These are phyloP conservation scores for Colletotrichum sp. DNA, from an alignment of 2,329 filamentous ascomycete genomes.

Conservation along the genomic window DNA sequence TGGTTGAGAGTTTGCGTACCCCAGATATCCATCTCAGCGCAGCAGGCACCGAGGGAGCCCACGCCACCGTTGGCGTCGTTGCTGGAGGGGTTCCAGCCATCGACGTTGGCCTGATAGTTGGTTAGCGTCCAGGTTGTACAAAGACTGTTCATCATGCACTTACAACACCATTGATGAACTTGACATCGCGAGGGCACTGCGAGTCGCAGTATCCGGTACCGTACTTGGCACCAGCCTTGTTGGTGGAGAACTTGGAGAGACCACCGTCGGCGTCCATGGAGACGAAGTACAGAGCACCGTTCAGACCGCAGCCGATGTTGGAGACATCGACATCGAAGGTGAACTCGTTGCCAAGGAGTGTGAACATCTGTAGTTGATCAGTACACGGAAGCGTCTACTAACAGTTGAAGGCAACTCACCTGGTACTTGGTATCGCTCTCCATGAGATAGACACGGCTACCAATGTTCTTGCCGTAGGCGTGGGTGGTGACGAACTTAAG, in stretches of 20 bases:
- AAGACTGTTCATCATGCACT: background rate
- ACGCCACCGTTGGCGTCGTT: constrained; percentile 61
- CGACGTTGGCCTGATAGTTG: constrained; percentile 49
- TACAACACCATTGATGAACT: constrained; percentile 61
- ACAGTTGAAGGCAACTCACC: constrained; percentile 49
- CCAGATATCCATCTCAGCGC: constrained; percentile 68
- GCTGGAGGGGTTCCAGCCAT: constrained; percentile 54
- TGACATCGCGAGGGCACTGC: constrained; percentile 60
- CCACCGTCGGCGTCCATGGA: constrained; percentile 65
- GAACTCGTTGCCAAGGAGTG: constrained; percentile 71
- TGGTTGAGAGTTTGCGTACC: constrained; percentile 25
- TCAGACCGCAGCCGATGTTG: constrained; percentile 71
- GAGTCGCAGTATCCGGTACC: constrained; percentile 62
- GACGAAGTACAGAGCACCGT: constrained; percentile 73
- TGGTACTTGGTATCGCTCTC: constrained; percentile 66
- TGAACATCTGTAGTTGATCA: constrained; percentile 58
- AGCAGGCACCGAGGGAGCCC: constrained; percentile 61
- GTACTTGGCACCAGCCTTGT: constrained; percentile 61
- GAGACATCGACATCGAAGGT: constrained; percentile 77
- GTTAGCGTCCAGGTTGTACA: background rate
- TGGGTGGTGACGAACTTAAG: constrained; percentile 64
- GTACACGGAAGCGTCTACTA: constrained; percentile 2
- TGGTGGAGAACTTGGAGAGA: constrained; percentile 51
- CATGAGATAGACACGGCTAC: constrained; percentile 69
- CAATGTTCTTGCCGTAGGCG: constrained; percentile 50